Evolutionary conservation across 1,139 yeast species (phyloP).

Genomic region (Suhomyces kunorum): DNA sequence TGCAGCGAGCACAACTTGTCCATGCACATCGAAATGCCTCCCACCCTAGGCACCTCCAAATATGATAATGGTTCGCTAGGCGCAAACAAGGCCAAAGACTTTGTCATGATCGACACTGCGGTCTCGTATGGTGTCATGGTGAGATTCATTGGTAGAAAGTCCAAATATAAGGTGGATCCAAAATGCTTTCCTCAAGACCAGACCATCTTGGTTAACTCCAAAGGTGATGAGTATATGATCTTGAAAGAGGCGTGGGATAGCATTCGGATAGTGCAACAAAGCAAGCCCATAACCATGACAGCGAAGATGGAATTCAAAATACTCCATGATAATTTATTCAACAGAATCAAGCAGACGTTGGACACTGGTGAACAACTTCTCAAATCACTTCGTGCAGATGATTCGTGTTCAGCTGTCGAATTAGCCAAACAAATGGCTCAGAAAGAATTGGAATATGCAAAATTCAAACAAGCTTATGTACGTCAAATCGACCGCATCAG

Average conservation of each 20-base stretch:
- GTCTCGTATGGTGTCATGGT: slow-evolving; percentile 24
- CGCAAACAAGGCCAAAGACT: slow-evolving; percentile 18
- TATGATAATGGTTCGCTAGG: neutral
- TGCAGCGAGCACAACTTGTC: slow-evolving; percentile 23
- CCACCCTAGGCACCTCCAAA: slow-evolving; percentile 20
- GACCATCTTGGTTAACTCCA: slow-evolving; percentile 35
- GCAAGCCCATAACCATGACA: slow-evolving; percentile 14
- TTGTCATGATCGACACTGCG: slow-evolving; percentile 19
- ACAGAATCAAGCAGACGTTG: slow-evolving; percentile 32
- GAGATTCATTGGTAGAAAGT: slow-evolving; percentile 25
- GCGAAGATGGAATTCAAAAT: slow-evolving; percentile 23
- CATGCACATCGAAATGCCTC: slow-evolving; percentile 25
- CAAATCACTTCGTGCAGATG: slow-evolving; percentile 20
- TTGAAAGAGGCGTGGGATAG: slow-evolving; percentile 33
- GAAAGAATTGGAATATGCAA: slow-evolving; percentile 23
- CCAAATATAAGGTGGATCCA: slow-evolving; percentile 25
- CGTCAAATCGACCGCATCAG: slow-evolving; percentile 1
- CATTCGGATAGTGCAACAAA: slow-evolving; percentile 34
- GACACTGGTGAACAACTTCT: slow-evolving; percentile 25
- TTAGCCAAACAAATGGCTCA: slow-evolving; percentile 19
- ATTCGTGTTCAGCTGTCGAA: slow-evolving; percentile 18
- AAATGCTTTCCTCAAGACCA: slow-evolving; percentile 19
- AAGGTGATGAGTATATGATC: slow-evolving; percentile 47
- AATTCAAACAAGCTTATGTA: slow-evolving; percentile 23
- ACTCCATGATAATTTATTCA: slow-evolving; percentile 28